A percentile compares a stretch with the other conserved stretches of the same genome.
Conservation (phyloP, 164 flowering plant genomes). For the Buxus sempervirens region DNA sequence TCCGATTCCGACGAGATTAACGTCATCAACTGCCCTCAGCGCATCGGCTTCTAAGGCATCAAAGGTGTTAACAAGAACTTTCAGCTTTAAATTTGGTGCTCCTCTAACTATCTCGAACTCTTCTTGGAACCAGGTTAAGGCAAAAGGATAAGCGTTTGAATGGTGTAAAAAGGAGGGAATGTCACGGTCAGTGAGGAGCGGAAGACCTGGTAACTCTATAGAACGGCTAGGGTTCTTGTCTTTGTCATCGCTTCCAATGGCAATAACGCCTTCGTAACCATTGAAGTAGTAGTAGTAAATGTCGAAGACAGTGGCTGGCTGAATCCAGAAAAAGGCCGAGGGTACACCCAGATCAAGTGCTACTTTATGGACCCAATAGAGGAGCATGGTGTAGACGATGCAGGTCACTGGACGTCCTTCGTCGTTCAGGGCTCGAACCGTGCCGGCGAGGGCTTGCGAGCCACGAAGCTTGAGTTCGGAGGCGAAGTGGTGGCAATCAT, state of each 20-base stretch:
- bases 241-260: background rate
- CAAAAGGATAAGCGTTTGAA: background rate
- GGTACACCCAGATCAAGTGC: slow-evolving; percentile 30
- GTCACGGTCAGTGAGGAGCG: slow-evolving; percentile 24
- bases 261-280: slow-evolving; percentile 21
- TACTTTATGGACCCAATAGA: slow-evolving; percentile 47
- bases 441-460: slow-evolving; percentile 20
- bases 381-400: too few relatives aligned
- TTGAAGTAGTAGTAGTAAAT: slow-evolving; percentile 37
- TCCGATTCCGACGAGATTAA: slow-evolving; percentile 29
- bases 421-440: slow-evolving; percentile 32
- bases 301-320: slow-evolving; percentile 34
- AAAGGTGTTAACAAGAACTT: slow-evolving; percentile 40
- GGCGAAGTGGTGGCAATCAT: slow-evolving; percentile 9
- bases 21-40: too few relatives aligned
- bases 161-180: slow-evolving; percentile 36
- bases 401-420: too few relatives aligned
- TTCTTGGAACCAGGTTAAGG: slow-evolving; percentile 8
- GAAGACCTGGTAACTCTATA: slow-evolving; percentile 29
- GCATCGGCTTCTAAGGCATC: too few relatives aligned
- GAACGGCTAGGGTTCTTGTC: slow-evolving; percentile 14
- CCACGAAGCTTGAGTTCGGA: slow-evolving; percentile 26
- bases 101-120: slow-evolving; percentile 13
- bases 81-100: slow-evolving; percentile 15
- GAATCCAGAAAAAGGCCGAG: slow-evolving; percentile 38